Evolutionary conservation across 495 filamentous ascomycete genomes (phyloP).

Genomic region (Trichoderma orchidacearum): DNA sequence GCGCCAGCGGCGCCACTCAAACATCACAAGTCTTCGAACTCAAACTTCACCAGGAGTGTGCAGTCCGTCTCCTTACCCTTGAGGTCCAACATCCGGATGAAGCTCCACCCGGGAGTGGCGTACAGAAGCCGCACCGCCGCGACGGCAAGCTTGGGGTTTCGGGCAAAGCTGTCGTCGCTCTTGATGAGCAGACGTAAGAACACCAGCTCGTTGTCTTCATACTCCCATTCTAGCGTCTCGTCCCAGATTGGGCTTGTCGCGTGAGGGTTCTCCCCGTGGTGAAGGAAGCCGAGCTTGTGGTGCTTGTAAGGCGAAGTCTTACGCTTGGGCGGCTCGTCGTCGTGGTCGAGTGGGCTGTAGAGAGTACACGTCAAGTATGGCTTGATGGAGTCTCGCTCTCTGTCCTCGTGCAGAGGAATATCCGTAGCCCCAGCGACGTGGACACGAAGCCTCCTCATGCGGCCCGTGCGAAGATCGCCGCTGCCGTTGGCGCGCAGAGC

Average conservation of each 20-base stretch:
- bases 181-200: slow-evolving; percentile 41
- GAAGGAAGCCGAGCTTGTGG: slow-evolving; percentile 27
- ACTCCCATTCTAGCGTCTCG: slow-evolving; percentile 39
- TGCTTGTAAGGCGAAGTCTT: slow-evolving; percentile 36
- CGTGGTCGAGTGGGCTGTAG: slow-evolving; percentile 24
- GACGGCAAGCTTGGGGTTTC: slow-evolving; percentile 34
- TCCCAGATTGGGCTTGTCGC: slow-evolving; percentile 36
- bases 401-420: slow-evolving; percentile 23
- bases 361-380: slow-evolving; percentile 43
- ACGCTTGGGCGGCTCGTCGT: slow-evolving; percentile 24
- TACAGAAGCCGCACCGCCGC: slow-evolving; percentile 33
- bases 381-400: slow-evolving; percentile 23
- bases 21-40: slow-evolving; percentile 18
- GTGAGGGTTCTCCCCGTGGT: slow-evolving; percentile 26
- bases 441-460: slow-evolving; percentile 21
- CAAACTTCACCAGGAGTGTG: slow-evolving; percentile 35
- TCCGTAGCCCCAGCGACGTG: slow-evolving; percentile 36
- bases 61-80: slow-evolving; percentile 36
- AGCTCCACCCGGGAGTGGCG: slow-evolving; percentile 32
- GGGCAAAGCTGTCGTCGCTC: slow-evolving; percentile 34
- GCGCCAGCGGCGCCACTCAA: too few relatives aligned
- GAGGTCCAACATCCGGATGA: slow-evolving; percentile 39
- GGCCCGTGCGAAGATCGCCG: slow-evolving; percentile 17
- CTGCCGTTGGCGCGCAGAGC: slow-evolving; percentile 31
- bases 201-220: slow-evolving; percentile 36